Conservation (phyloP, 768 basidiomycete species). For the Suillus clintonianus region DNA sequence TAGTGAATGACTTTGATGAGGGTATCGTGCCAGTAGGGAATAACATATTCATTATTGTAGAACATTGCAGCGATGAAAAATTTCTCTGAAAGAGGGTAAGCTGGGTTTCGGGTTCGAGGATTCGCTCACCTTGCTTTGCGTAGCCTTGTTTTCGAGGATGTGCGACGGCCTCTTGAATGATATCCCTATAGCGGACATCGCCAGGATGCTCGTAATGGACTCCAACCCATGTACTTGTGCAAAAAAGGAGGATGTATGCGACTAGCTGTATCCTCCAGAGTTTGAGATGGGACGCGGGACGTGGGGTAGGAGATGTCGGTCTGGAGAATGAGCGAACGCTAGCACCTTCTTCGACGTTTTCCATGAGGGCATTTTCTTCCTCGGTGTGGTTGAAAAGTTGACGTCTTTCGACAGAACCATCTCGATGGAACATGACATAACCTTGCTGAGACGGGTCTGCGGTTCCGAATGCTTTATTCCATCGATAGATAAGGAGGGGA, state of each 20-base stretch:
- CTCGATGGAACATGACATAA: constrained; percentile 1
- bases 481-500: neutral
- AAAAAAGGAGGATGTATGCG: neutral
- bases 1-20: constrained; percentile 38
- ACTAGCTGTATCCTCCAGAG: neutral
- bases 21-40: constrained; percentile 41
- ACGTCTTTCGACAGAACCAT: neutral
- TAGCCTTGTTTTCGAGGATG: constrained; percentile 8
- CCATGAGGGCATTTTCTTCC: neutral
- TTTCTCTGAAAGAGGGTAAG: constrained; percentile 19
- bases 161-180: neutral
- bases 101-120: neutral
- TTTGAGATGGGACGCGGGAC: neutral
- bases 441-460: neutral
- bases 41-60: constrained; percentile 37
- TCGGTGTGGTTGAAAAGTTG: neutral
- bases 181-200: constrained; percentile 8
- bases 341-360: neutral
- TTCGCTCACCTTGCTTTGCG: constrained; percentile 5
- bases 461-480: neutral
- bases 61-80: constrained; percentile 44
- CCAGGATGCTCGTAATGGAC: constrained; percentile 11
- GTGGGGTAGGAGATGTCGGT: neutral
- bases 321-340: constrained; percentile 1
- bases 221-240: constrained; percentile 1